Evolutionary conservation across 768 basidiomycete genomes (phyloP), one percentile per base, ranked within the genome.

Genomic region (Pulveroboletus frians): DNA sequence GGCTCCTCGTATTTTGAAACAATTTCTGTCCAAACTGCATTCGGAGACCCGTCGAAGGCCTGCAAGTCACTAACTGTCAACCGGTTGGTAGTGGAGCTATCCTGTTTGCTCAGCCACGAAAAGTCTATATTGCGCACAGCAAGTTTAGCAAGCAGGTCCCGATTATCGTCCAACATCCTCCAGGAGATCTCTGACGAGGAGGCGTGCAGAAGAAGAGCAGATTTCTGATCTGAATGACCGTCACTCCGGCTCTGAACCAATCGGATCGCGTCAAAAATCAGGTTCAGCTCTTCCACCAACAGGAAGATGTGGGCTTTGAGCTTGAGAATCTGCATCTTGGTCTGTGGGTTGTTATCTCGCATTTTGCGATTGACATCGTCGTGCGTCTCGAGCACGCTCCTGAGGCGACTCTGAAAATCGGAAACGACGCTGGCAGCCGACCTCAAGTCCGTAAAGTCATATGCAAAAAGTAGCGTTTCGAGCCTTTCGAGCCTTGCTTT

Each of bases 161-260:
- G 72, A 35, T 79, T 71, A 39, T 84, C 78, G 59, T 85, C 86
- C 14, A 95, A 69, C 90, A 97, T 93, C 51, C 77, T 78, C 92
- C 93, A 98, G 1, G 88, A 91, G 39, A 98, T 84, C 64, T 92
- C 88, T 6, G 83, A 79, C 0, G 91, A 91, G 6, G 82, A 83
- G 1, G 91, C 85, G 51, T 88, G 84, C 27, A 95, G 69, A 44
- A 89, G 76, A 39, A 92, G 74, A 2, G 91, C 88, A 1, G 88
- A 87, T 59, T 88, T 89, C 54, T 84, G 80, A 54, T 87, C 85
- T 5, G 79, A 74, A 49, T 69, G 78, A 54, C 81, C 76, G 54
- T 81, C 80, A 42, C 70, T 77, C 54, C 85, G 82, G 59, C 90
- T 87, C 65, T 92, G 90, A 29, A 85, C 87, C 44, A 88, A 73